Percentiles rank a stretch among this genome's conserved stretches.
phyloP scores from a whole-genome alignment of 2,329 filamentous ascomycete species.

The Talaromyces sp. region DNA sequence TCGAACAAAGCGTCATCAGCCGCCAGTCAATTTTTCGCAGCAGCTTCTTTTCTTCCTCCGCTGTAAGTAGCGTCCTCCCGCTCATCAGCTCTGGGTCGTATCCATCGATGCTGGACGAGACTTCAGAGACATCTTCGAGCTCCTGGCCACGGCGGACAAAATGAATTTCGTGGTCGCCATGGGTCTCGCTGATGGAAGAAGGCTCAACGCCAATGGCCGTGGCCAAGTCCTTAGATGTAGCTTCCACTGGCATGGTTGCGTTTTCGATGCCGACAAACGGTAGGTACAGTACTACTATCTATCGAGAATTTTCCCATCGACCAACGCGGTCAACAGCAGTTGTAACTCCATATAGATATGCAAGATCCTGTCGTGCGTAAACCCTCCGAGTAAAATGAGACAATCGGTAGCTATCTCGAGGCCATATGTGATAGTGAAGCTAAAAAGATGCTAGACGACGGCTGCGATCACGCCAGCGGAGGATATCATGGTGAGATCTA shows the following conservation, averaged over 20 bases:
- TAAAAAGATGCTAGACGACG: background rate
- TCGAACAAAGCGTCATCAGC: slow-evolving; percentile 40
- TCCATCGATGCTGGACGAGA: slow-evolving; percentile 24
- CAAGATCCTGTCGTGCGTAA: background rate
- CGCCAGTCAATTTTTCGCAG: slow-evolving; percentile 45
- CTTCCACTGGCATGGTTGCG: background rate
- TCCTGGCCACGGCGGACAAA: slow-evolving; percentile 23
- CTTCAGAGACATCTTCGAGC: slow-evolving; percentile 16
- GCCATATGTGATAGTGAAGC: background rate
- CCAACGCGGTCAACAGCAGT: no score
- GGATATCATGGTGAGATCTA: slow-evolving; percentile 22
- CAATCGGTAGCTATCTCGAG: background rate
- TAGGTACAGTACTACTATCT: no score
- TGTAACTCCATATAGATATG: background rate
- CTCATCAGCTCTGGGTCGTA: slow-evolving; percentile 33
- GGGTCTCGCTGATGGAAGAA: background rate
- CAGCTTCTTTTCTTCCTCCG: slow-evolving; percentile 46
- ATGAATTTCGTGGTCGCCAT: slow-evolving; percentile 20
- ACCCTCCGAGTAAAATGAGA: background rate
- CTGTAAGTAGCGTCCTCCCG: slow-evolving; percentile 32
- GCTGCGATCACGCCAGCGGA: slow-evolving; percentile 23
- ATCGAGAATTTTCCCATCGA: no score
- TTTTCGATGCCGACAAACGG: background rate
- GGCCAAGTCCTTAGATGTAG: background rate
- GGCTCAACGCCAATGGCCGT: background rate